Evolutionary conservation across 179 eudicot genomes (phyloP).

Genomic region (Spergularia azorica): DNA sequence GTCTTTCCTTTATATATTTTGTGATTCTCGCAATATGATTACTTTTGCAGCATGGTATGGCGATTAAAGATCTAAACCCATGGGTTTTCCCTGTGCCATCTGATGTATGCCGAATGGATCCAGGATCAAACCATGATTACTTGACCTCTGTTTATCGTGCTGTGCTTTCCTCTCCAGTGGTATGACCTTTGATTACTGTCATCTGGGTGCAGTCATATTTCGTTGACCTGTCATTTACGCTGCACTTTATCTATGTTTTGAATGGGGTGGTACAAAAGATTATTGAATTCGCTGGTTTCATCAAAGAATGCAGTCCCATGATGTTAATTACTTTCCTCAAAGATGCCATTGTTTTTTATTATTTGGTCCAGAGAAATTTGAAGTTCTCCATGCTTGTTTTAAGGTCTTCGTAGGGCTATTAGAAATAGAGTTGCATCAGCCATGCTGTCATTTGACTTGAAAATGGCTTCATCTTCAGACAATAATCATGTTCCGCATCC

Average conservation of each 20-base stretch:
- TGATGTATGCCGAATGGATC: constrained; percentile 52
- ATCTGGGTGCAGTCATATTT: constrained; percentile 10
- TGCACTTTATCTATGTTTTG: not conserved
- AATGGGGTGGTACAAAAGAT: too few species aligned
- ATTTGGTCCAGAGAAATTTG: not conserved
- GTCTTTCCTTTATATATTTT: not conserved
- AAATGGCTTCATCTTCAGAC: too few species aligned
- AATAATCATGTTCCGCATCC: too few species aligned
- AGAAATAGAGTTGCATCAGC: not conserved
- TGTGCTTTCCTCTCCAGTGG: constrained; percentile 93
- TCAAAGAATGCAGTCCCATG: not conserved
- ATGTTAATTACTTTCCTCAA: not conserved
- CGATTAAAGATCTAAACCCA: constrained; percentile 61
- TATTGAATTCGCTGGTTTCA: not conserved
- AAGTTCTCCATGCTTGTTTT: not conserved
- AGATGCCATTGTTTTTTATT: constrained; percentile 9
- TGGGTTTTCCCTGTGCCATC: constrained; percentile 88
- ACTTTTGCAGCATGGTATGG: constrained; percentile 47
- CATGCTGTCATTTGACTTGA: not conserved
- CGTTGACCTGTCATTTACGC: constrained; percentile 6
- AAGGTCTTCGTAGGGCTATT: not conserved
- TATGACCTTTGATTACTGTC: constrained; percentile 33
- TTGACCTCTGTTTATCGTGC: constrained; percentile 59
- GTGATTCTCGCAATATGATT: constrained; percentile 15
- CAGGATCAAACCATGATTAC: constrained; percentile 92